Evolutionary conservation across 169 alveolate species (phyloP), one percentile per base, ranked within the genome.

Genomic region (Eimeria falciformis): DNA sequence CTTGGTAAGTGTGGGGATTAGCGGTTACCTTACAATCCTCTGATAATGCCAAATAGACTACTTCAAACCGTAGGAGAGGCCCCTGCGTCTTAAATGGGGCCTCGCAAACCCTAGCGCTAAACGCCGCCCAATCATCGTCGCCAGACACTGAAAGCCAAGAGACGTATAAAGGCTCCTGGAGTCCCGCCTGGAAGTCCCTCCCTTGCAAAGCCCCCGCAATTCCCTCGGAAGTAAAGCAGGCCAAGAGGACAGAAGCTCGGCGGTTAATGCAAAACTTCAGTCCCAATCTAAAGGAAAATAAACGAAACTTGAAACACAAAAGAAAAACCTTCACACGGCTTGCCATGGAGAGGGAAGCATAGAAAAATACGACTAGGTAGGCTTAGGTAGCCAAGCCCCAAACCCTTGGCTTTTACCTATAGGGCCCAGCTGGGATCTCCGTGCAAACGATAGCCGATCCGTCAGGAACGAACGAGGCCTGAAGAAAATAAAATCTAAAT

Each of bases 101-200:
- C 45, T 77, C 86, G 47, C 86, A 77, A n/a, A 77, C 45, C 21
- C 86, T 43, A 0, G 86, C 47, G 2, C 43, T 46, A 65, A 65
- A 77, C 33, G 86, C 86, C 5, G 86, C 86, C 86, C 86, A 77
- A 45, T 77, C 86, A 17, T 77, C 86, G 14, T 77, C 47, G 11
- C 66, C 68, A 2, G 86, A 77, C 7, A 77, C 12, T 9, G 3
- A 47, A 21, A 77, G 5, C 86, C 86, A 77, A 3, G 69, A 3
- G 29, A 68, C 27, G 69, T 12, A 4, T 23, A 77, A 1, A 68
- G 86, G 25, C 46, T 29, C 33, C 50, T n/a, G 86, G 27, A 47
- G 86, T 14, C 46, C 69, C 45, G 14, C 43, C 7, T 77, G 58
- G 2, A 18, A 7, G 65, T 11, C 69, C 40, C 23, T 3, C 21